Base-by-base conservation (phyloP, 768 basidiomycete genomes). In the Leucogyrophana mollusca region DNA sequence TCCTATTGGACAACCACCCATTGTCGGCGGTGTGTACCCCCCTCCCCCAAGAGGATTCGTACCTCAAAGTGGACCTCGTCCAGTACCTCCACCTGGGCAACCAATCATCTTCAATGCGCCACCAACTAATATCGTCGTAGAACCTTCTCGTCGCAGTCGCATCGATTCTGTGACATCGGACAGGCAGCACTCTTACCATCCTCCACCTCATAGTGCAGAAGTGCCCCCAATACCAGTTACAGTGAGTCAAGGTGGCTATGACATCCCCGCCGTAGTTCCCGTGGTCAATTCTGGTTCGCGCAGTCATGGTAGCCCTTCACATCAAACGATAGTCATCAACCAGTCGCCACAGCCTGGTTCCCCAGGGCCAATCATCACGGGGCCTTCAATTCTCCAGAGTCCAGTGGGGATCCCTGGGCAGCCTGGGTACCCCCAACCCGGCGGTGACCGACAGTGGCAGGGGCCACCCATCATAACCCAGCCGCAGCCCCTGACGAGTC, bases 31-130 rank as follows among this genome's bases (percentile, higher is more conserved):
- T 13, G 37, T 25, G n/a, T 60, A 47, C 43, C 56, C 51, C 6
- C 4, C 13, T 32, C n/a, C n/a, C n/a, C n/a, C n/a, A n/a, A 13
- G 13, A 30, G 62, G 49, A n/a, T 63, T 65, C 30, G 40, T 62
- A 39, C 64, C 60, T 16, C 51, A 39, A 10, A 14, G 13, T 30
- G 49, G 13, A 23, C 40, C 27, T 16, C 58, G 50, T 4, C 27
- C 65, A 16, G 43, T 22, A 1, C 22, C 36, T 10, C 39, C 44
- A n/a, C 37, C 4, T 4, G 32, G 34, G 10, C 13, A n/a, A 20
- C 40, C 39, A 22, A 27, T 17, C 17, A 14, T 16, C n/a, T 4
- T 13, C 16, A 38, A 6, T 30, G 27, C 27, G 22, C n/a, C 35
- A 16, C 11, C 7, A 7, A 30, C 27, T 6, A 6, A 30, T 13